Conservation (phyloP, 2,329 filamentous ascomycete genomes). For the Alternaria metachromatica region DNA sequence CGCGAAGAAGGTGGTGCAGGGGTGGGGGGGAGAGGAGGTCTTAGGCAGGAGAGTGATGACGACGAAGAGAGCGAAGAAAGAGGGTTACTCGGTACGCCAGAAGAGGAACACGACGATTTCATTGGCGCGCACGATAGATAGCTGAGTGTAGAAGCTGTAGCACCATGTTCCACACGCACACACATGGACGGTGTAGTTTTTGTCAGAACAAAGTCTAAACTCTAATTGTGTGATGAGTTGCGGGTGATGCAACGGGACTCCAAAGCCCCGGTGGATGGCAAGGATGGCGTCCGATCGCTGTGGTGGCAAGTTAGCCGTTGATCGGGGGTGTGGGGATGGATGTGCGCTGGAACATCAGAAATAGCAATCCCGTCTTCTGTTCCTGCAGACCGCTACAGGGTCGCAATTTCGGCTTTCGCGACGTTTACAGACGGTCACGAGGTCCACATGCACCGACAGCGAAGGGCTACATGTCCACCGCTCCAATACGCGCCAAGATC, state of each 20-base stretch:
- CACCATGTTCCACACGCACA: background rate
- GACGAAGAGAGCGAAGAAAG: slow-evolving; percentile 48
- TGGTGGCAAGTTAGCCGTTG: slow-evolving; percentile 9
- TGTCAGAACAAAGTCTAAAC: background rate
- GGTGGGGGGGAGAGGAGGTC: slow-evolving; percentile 34
- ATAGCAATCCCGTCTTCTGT: slow-evolving; percentile 2
- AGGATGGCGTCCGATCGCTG: slow-evolving; percentile 1
- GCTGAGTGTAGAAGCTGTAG: slow-evolving; percentile 1
- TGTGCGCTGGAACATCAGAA: background rate
- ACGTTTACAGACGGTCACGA: slow-evolving; percentile 1
- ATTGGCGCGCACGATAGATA: slow-evolving; percentile 21
- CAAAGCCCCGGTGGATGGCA: slow-evolving; percentile 1
- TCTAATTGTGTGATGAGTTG: background rate
- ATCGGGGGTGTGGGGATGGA: background rate
- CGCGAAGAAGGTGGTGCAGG: slow-evolving; percentile 48
- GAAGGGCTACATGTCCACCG: slow-evolving; percentile 13
- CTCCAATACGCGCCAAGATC: slow-evolving; percentile 12
- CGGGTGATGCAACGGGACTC: slow-evolving; percentile 2
- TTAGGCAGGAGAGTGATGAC: slow-evolving; percentile 40
- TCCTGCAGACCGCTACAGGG: slow-evolving; percentile 4
- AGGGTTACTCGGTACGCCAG: slow-evolving; percentile 45
- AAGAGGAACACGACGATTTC: slow-evolving; percentile 31
- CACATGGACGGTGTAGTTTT: background rate
- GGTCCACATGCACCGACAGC: slow-evolving; percentile 2
- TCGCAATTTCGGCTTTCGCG: slow-evolving; percentile 4